phyloP scores from a whole-genome alignment of 2,329 filamentous ascomycete species.

The Xylariaceae sp. region DNA sequence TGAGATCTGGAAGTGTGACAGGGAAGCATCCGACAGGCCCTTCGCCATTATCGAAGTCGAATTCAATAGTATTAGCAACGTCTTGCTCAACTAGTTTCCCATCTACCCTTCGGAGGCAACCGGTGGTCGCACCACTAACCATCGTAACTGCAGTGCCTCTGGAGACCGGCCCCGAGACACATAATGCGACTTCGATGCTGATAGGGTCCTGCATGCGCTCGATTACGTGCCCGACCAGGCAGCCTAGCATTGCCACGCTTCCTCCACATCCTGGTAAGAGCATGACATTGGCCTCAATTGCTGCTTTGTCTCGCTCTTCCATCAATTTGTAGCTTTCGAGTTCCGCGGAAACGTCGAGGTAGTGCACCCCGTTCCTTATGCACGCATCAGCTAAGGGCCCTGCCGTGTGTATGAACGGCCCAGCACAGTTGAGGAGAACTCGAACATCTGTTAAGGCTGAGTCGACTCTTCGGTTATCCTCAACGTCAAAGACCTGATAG shows the following conservation, averaged over 20 bases:
- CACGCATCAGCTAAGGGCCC: constrained; percentile 30
- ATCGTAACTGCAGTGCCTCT: too few relatives aligned
- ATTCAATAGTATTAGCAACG: not conserved
- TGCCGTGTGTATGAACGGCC: constrained; percentile 29
- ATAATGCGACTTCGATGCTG: constrained; percentile 32
- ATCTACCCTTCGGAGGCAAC: constrained; percentile 5
- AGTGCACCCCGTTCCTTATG: constrained; percentile 29
- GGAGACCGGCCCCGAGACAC: constrained; percentile 31
- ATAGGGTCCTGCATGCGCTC: not conserved
- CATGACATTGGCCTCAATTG: constrained; percentile 23
- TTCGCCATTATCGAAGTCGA: constrained; percentile 33
- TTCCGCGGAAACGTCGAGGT: constrained; percentile 35
- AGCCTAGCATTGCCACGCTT: constrained; percentile 33
- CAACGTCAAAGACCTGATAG: not conserved
- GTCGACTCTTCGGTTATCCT: not conserved
- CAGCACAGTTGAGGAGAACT: constrained; percentile 35
- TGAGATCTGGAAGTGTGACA: constrained; percentile 32
- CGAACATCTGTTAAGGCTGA: not conserved
- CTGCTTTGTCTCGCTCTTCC: constrained; percentile 11
- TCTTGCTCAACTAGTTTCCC: not conserved
- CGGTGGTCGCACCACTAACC: too few relatives aligned
- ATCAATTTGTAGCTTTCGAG: constrained; percentile 29
- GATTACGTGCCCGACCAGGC: constrained; percentile 19
- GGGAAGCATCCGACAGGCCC: constrained; percentile 28
- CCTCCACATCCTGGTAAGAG: constrained; percentile 35